A percentile compares a stretch with the other conserved stretches of the same genome.
phyloP scores from a whole-genome alignment of 352 stramenopile genomes.

The Phytophthora agathidicida region DNA sequence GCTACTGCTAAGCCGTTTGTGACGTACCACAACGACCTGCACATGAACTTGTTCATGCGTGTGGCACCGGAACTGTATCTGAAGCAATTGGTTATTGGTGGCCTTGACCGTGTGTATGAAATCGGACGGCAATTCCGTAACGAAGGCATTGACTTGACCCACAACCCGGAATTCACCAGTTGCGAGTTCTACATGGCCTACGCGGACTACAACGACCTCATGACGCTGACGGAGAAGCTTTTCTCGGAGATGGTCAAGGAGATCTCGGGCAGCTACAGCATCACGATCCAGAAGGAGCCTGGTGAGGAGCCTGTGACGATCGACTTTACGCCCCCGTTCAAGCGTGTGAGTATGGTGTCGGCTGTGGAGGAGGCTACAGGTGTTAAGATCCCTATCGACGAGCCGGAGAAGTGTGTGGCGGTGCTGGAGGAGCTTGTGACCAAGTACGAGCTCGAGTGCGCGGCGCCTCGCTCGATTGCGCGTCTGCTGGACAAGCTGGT shows the following conservation, averaged over 20 bases:
- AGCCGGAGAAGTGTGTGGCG: constrained; percentile 61
- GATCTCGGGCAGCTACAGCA: constrained; percentile 87
- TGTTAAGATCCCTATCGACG: constrained; percentile 72
- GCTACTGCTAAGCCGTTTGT: constrained; percentile 98
- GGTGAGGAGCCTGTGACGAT: constrained; percentile 85
- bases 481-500: constrained; percentile 91
- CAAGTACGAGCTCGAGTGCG: constrained; percentile 79
- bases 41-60: constrained; percentile 97
- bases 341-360: constrained; percentile 93
- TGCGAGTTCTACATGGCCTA: constrained; percentile 99
- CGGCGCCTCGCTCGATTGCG: constrained; percentile 71
- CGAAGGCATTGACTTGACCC: constrained; percentile 97
- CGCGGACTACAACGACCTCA: constrained; percentile 98
- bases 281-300: constrained; percentile 91
- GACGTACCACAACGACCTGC: constrained; percentile 97
- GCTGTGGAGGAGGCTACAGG: constrained; percentile 76
- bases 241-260: constrained; percentile 92
- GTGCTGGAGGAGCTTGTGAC: constrained; percentile 71
- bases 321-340: constrained; percentile 95
- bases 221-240: constrained; percentile 96
- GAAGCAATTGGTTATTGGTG: constrained; percentile 98
- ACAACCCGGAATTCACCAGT: constrained; percentile 99
- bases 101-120: constrained; percentile 98
- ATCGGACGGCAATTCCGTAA: constrained; percentile 99
- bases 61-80: constrained; percentile 98